Evolutionary conservation across 2,329 filamentous ascomycete species (phyloP).

Genomic region (Fusarium pseudonygamai): DNA sequence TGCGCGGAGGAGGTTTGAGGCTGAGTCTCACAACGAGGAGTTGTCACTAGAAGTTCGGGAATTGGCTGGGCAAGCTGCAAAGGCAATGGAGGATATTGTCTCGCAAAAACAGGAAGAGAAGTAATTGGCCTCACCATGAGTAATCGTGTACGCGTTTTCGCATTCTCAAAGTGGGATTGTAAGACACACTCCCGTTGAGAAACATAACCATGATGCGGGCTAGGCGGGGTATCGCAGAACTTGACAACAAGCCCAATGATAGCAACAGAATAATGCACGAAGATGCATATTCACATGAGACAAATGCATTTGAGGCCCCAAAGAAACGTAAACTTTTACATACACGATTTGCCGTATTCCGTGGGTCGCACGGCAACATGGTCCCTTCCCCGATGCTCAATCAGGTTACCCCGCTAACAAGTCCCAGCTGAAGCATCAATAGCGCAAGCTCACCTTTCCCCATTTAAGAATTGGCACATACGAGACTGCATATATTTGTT

Average conservation of each 20-base stretch:
- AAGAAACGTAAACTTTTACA: background rate
- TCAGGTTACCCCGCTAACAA: background rate
- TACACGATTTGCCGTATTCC: background rate
- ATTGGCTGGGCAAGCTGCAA: background rate
- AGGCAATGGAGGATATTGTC: background rate
- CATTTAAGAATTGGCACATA: background rate
- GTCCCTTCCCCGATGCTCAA: background rate
- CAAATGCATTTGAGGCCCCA: accelerated
- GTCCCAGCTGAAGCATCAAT: background rate
- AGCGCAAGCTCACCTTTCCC: background rate
- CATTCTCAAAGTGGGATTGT: background rate
- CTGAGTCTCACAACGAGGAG: background rate
- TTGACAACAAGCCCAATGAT: no score
- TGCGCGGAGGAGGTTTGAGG: background rate
- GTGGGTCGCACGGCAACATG: background rate
- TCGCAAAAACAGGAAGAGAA: background rate
- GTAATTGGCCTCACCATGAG: accelerated
- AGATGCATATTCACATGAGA: background rate
- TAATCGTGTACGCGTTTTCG: accelerated
- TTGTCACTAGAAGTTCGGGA: background rate
- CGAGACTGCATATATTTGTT: background rate
- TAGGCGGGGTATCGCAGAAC: no score
- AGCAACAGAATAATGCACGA: accelerated
- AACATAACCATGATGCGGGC: background rate
- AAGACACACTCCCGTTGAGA: background rate